These are phyloP conservation scores for Aspergillus piperis DNA, from an alignment of 2,329 filamentous ascomycete species.

Conservation along the genomic window DNA sequence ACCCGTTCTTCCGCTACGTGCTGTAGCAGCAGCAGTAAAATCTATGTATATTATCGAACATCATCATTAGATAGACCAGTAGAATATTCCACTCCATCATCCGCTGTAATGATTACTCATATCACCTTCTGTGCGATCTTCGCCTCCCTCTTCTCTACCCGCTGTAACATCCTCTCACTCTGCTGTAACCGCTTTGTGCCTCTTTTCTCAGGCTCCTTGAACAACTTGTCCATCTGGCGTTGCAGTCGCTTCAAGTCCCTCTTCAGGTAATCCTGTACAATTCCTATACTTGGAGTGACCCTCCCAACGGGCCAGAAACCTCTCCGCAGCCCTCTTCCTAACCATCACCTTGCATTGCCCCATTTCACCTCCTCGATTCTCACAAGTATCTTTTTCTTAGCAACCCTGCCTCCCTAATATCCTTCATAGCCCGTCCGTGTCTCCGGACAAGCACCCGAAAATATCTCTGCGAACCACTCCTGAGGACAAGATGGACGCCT, in stretches of 20 bases:
- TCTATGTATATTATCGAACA: not conserved
- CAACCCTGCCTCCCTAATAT: no score
- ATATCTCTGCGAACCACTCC: no score
- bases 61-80: constrained; percentile 15
- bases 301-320: constrained; percentile 15
- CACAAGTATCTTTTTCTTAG: not conserved
- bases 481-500: no score
- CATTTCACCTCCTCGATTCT: no score
- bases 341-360: no score
- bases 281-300: constrained; percentile 10
- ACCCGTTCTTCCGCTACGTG: constrained; percentile 66
- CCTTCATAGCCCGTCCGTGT: no score
- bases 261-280: constrained; percentile 15
- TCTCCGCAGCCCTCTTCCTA: constrained; percentile 7
- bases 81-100: constrained; percentile 15
- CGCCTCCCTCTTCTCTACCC: constrained; percentile 14
- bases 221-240: constrained; percentile 6
- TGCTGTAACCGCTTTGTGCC: constrained; percentile 10
- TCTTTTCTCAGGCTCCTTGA: constrained; percentile 12
- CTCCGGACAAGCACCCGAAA: no score
- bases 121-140: constrained; percentile 17
- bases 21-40: constrained; percentile 37
- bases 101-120: constrained; percentile 18
- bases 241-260: constrained; percentile 12
- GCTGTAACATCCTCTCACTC: constrained; percentile 6